phyloP scores from a whole-genome alignment of 305 asterid genomes.

The Striga hermonthica region DNA sequence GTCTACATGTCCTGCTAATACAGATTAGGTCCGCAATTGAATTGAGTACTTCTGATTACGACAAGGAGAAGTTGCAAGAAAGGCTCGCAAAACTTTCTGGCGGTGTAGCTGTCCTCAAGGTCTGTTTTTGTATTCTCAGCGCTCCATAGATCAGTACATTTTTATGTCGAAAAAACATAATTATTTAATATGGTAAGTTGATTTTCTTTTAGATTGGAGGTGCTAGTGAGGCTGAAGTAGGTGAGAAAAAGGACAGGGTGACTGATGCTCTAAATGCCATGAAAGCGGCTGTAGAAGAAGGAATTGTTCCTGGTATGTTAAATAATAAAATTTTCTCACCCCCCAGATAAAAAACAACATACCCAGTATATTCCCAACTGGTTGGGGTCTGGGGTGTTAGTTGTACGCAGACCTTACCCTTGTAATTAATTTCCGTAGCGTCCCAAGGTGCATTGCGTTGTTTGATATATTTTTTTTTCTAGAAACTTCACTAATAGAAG shows the following conservation, averaged over 20 bases:
- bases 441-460: too few species aligned
- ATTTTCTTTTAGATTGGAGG: constrained; percentile 61
- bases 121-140: constrained; percentile 5
- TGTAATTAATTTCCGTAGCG: too few species aligned
- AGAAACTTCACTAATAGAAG: too few species aligned
- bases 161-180: neutral
- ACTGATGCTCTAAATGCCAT: constrained; percentile 92
- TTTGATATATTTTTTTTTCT: too few species aligned
- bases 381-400: too few species aligned
- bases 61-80: constrained; percentile 91
- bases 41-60: constrained; percentile 78
- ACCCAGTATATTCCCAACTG: too few species aligned
- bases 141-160: too few species aligned
- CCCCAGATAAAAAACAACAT: too few species aligned
- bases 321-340: too few species aligned
- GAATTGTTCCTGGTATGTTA: constrained; percentile 68
- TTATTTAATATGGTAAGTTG: neutral
- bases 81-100: constrained; percentile 87
- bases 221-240: constrained; percentile 84
- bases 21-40: constrained; percentile 82
- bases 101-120: constrained; percentile 81
- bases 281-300: constrained; percentile 93
- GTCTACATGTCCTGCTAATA: neutral
- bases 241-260: constrained; percentile 89
- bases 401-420: too few species aligned